Percentiles rank a stretch among this genome's conserved stretches.
These are phyloP conservation scores for Botrytis cinerea DNA, from an alignment of 2,329 filamentous ascomycete species.

Conservation along the genomic window DNA sequence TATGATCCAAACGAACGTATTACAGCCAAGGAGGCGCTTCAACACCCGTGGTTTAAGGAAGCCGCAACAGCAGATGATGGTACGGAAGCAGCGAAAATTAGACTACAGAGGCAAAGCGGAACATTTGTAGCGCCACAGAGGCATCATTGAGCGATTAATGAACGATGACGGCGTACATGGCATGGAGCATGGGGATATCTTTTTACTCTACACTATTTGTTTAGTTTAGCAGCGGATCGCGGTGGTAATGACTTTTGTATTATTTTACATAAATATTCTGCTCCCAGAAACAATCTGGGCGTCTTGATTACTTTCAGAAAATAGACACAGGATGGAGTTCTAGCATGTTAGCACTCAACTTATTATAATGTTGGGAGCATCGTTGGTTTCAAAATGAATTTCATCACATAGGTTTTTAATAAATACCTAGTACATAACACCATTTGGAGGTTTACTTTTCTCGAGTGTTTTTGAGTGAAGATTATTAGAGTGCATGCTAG, in stretches of 20 bases:
- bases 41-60: slow-evolving; percentile 70
- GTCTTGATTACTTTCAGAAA: slow-evolving; percentile 22
- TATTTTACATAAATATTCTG: slow-evolving; percentile 24
- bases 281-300: slow-evolving; percentile 20
- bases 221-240: slow-evolving; percentile 25
- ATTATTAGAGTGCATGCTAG: neutral
- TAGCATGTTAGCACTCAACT: neutral
- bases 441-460: neutral
- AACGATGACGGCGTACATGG: slow-evolving; percentile 39
- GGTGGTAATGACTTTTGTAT: slow-evolving; percentile 28
- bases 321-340: slow-evolving; percentile 23
- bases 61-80: slow-evolving; percentile 64
- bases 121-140: slow-evolving; percentile 30
- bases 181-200: slow-evolving; percentile 31
- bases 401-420: neutral
- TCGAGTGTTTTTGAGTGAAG: neutral
- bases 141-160: slow-evolving; percentile 37
- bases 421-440: neutral
- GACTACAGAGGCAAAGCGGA: slow-evolving; percentile 41
- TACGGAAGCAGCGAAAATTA: slow-evolving; percentile 67
- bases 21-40: slow-evolving; percentile 65
- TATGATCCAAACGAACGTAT: slow-evolving; percentile 67
- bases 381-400: neutral
- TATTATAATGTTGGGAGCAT: slow-evolving; percentile 7
- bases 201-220: slow-evolving; percentile 29